phyloP scores from a whole-genome alignment of 768 basidiomycete genomes.

The Trametes cingulata region DNA sequence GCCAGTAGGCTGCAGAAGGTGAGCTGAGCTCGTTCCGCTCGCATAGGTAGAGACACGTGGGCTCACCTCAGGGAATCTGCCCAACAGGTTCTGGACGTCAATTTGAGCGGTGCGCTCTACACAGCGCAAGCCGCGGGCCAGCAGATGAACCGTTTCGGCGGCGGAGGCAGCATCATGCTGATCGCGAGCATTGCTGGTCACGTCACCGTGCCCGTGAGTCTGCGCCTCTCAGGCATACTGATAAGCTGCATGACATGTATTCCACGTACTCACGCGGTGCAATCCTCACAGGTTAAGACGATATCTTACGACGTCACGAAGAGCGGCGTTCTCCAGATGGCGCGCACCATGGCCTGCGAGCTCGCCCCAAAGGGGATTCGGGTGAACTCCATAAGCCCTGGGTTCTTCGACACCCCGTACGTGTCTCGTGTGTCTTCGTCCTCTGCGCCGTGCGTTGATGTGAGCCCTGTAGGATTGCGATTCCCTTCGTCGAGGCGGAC shows the following conservation, averaged over 20 bases:
- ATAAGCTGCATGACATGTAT: constrained; percentile 52
- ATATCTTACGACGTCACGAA: constrained; percentile 75
- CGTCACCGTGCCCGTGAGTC: neutral
- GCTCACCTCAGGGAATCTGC: neutral
- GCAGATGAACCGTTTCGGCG: constrained; percentile 36
- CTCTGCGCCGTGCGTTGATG: neutral
- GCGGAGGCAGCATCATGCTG: constrained; percentile 40
- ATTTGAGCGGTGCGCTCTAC: constrained; percentile 44
- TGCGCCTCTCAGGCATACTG: constrained; percentile 47
- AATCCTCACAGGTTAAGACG: neutral
- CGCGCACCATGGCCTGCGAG: constrained; percentile 78
- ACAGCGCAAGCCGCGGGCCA: constrained; percentile 38
- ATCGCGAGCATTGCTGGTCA: constrained; percentile 43
- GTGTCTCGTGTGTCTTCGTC: neutral
- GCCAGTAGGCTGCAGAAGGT: constrained; percentile 63
- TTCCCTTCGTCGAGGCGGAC: constrained; percentile 56
- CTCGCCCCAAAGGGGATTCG: constrained; percentile 63
- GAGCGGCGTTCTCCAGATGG: constrained; percentile 76
- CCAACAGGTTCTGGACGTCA: constrained; percentile 59
- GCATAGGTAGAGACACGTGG: too few species aligned
- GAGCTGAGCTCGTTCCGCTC: neutral
- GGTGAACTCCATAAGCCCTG: constrained; percentile 75
- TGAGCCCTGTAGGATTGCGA: constrained; percentile 32
- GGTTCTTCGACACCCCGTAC: constrained; percentile 69
- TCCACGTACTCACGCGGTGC: neutral